Base-by-base conservation (phyloP, 75 land plant genomes). In the Selaginella tamariscina region DNA sequence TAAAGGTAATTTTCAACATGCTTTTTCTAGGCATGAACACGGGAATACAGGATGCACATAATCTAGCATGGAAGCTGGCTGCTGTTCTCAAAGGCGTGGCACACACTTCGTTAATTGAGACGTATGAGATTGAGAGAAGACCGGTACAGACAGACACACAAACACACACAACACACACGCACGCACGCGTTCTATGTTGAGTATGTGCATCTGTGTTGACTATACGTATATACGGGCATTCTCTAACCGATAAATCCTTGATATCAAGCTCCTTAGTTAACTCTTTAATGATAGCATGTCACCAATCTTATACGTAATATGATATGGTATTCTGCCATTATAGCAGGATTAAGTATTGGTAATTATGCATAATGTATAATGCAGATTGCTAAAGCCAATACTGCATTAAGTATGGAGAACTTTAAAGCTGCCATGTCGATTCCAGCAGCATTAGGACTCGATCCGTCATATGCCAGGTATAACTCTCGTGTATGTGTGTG, bases 11-110 rank as follows among this genome's bases (percentile, higher is more conserved):
- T 23, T 57, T 57, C 62, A 2, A 5, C 22, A 57, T 57, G 62
- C 62, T 23, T 57, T 18, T 56, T 76, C 63, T 79, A 93, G 98
- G 98, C 39, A 83, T 93, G 91, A 93, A 93, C 70, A 93, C 98
- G 28, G 98, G 98, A 30, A 85, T 93, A 69, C 98, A 93, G 72
- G 98, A 93, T 83, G 88, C 86, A 56, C 98, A 93, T 74, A 93
- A 93, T 75, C 73, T 93, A 32, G 96, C 98, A 2, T 93, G 98
- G 98, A 93, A 93, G 63, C 70, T 93, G 29, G 85, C 84, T 71
- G 79, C 67, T 44, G 70, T 89, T 18, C 27, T 83, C 15, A 65
- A 78, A 62, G 88, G 79, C 49, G 33, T 76, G 65, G 74, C 88
- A 30, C 79, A 84, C 63, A 11, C 70, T 56, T 70, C 84, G 13